Evolutionary conservation across 495 filamentous ascomycete species (phyloP), one percentile per base, ranked within the genome.

Genomic region (Penicillium subrubescens): DNA sequence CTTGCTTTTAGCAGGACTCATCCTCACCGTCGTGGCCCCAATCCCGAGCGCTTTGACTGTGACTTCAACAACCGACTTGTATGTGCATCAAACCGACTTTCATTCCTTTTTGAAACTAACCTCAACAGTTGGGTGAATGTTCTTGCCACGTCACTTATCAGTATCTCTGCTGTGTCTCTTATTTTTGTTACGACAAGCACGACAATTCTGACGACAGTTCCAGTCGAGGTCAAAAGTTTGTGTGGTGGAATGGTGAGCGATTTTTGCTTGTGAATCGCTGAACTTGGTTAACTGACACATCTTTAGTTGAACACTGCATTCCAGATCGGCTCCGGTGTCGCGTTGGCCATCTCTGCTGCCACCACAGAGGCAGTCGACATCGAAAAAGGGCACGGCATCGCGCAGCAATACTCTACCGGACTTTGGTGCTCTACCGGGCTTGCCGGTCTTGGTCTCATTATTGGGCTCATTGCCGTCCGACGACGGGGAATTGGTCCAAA

Each of bases 181-280:
- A 75, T 78, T 31, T 78, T 78, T 48, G 75, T 78, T 0, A 76
- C 75, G 2, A 78, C 75, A 0, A 78, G 74, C 62, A 78, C 75
- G 14, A 67, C 67, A 12, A 72, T 78, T 21, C 41, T 78, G 53
- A 78, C 75, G 1, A 78, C 67, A 44, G 75, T 78, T 4, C 75
- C 75, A 0, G 69, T 74, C 14, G 63, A 78, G 23, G 73, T 76
- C 15, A 76, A 78, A 44, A 73, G 70, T 41, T 46, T 78, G 5
- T 74, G 72, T 37, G 75, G 75, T 23, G 75, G 75, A 55, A 78
- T 78, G 75, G 74, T 76, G 23, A 55, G 67, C 63, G 46, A 34
- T 5, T 5, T 7, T 5, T 21, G n/a, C 29, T n/a, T 25, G 0
- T 14, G 2, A 29, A 57, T 1, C 31, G 3, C 37, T 11, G 5